Conservation (phyloP, 192 early-diverging fungal genomes). For the Coemansia erecta region DNA sequence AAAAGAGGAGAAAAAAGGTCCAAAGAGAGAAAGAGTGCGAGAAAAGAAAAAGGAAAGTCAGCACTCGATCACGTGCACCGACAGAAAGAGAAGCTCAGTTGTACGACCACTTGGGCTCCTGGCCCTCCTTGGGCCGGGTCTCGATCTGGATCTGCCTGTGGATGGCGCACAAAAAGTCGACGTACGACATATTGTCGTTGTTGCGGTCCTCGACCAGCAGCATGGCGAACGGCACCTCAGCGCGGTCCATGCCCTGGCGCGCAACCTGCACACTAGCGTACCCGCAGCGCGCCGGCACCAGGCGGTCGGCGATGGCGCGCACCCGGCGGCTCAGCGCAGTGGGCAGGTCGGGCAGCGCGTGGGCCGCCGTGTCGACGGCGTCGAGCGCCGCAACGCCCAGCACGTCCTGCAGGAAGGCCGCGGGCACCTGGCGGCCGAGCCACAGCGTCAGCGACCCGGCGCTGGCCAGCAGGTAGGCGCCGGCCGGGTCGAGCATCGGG, state of each 20-base stretch:
- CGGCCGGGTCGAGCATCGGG: conserved; percentile 68
- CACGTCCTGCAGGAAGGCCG: conserved; percentile 65
- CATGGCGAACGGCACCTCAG: conserved; percentile 76
- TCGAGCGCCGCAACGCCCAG: conserved; percentile 80
- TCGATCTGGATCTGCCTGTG: conserved; percentile 85
- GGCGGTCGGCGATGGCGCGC: conserved; percentile 60
- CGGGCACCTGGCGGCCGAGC: conserved; percentile 73
- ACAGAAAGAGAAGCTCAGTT: conserved; percentile 13
- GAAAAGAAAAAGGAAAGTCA: background rate
- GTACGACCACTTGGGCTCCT: conserved; percentile 46
- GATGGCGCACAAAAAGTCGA: conserved; percentile 85
- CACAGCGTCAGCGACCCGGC: conserved; percentile 77
- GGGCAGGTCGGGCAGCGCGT: conserved; percentile 65
- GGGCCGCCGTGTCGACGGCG: conserved; percentile 57
- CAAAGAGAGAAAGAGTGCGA: conserved; percentile 4
- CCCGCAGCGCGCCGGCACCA: conserved; percentile 64
- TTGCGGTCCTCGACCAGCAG: conserved; percentile 87
- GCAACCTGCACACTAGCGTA: conserved; percentile 72
- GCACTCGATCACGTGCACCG: background rate
- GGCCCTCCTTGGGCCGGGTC: conserved; percentile 52
- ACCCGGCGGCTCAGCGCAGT: conserved; percentile 62
- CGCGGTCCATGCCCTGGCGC: conserved; percentile 80
- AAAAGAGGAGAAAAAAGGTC: conserved; percentile 5
- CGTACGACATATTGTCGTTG: conserved; percentile 84
- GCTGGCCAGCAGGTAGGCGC: conserved; percentile 86